These are phyloP conservation scores for Pseudonitzschia delicatissima DNA, from an alignment of 108 stramenopile species.

Conservation along the genomic window DNA sequence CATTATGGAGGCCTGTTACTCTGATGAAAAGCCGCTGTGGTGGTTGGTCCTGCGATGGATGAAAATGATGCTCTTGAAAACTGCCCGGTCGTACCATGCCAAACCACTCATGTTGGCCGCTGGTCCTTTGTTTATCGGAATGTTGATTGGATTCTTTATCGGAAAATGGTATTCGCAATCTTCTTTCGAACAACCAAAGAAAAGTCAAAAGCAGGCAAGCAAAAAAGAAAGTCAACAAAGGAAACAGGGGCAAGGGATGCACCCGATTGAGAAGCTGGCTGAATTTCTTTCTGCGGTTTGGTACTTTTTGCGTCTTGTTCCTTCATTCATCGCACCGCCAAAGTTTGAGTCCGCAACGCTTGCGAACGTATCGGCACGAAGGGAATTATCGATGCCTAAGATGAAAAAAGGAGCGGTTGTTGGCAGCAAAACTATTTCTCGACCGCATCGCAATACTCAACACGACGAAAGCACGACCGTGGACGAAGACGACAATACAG, in stretches of 20 bases:
- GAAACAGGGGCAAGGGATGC: not conserved
- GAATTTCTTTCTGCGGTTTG: not conserved
- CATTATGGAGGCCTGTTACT: not conserved
- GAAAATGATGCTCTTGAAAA: constrained; percentile 47
- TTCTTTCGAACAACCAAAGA: not conserved
- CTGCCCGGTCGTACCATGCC: constrained; percentile 52
- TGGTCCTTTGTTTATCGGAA: constrained; percentile 51
- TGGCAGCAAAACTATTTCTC: not conserved
- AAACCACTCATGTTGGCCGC: constrained; percentile 48
- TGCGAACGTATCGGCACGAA: too few species aligned
- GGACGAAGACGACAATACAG: not conserved
- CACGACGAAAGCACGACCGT: not conserved
- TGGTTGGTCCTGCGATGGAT: constrained; percentile 46
- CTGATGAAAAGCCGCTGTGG: constrained; percentile 33
- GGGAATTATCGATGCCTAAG: too few species aligned
- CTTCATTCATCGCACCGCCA: too few species aligned
- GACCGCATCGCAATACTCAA: not conserved
- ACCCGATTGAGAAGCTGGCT: not conserved
- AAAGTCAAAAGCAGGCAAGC: too few species aligned
- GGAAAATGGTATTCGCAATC: constrained; percentile 28
- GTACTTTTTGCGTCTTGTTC: not conserved
- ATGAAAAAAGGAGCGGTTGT: too few species aligned
- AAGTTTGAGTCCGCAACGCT: too few species aligned
- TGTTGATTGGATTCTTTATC: constrained; percentile 46
- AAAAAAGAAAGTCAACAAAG: not conserved